A percentile compares a stretch with the other conserved stretches of the same genome.
Evolutionary conservation across 1,284 basidiomycete genomes (phyloP).

Genomic region (Leucocoprinus gongylophorus): DNA sequence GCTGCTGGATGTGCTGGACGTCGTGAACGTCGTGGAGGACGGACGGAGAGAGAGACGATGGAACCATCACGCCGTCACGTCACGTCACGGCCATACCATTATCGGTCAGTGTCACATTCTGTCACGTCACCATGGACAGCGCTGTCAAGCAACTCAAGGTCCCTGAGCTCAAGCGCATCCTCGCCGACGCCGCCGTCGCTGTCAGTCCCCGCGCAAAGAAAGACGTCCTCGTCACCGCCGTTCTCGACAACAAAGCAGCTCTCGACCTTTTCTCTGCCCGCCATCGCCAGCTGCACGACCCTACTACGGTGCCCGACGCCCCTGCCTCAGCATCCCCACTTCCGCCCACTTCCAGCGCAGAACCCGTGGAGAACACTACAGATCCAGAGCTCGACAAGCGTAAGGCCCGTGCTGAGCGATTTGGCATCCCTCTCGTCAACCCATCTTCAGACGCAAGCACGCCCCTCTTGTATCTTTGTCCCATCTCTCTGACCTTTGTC

Average conservation of each 20-base stretch:
- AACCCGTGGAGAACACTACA: background rate
- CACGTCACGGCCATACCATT: background rate
- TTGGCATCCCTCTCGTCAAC: conserved; percentile 59
- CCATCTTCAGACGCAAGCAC: conserved; percentile 10
- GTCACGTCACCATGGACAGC: conserved; percentile 38
- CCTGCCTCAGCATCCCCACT: conserved; percentile 10
- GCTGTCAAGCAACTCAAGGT: conserved; percentile 65
- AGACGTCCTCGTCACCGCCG: conserved; percentile 56
- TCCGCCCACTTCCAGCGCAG: background rate
- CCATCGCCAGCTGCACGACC: conserved; percentile 28
- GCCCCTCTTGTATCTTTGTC: conserved; percentile 5
- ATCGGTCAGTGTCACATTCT: conserved; percentile 18
- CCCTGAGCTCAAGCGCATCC: conserved; percentile 59
- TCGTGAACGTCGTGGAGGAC: conserved; percentile 17
- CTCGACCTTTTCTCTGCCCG: conserved; percentile 38
- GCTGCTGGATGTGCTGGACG: conserved; percentile 17
- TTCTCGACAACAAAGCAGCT: conserved; percentile 47
- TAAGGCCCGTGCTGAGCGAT: conserved; percentile 57
- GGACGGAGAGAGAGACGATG: conserved; percentile 19
- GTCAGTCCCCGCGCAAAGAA: conserved; percentile 55
- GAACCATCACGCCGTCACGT: conserved; percentile 13
- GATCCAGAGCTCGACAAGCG: conserved; percentile 53
- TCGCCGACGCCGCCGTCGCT: conserved; percentile 42
- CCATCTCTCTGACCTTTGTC: background rate
- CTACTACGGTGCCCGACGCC: conserved; percentile 19